These are phyloP conservation scores for Solanum clarkiae DNA, from an alignment of 257 asterid genomes.

Conservation along the genomic window DNA sequence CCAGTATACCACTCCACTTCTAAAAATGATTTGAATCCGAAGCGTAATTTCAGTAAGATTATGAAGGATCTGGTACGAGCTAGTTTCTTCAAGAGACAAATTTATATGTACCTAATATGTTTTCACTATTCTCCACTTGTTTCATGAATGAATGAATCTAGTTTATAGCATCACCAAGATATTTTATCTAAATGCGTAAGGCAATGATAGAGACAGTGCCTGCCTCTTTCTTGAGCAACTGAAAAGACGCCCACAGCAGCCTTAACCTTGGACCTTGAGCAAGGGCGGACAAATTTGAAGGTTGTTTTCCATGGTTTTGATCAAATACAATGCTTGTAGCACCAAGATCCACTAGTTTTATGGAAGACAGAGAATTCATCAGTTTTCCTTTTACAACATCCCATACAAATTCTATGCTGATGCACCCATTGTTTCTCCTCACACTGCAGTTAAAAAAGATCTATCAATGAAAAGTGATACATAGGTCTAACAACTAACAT, in stretches of 20 bases:
- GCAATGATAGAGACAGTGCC: conserved; percentile 26
- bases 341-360: conserved; percentile 21
- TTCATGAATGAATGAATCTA: not conserved
- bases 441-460: conserved; percentile 25
- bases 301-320: conserved; percentile 27
- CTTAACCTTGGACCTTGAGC: conserved; percentile 81
- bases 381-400: conserved; percentile 63
- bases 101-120: not conserved
- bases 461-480: not conserved
- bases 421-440: conserved; percentile 21
- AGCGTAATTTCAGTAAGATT: not conserved
- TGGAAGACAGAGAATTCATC: conserved; percentile 42
- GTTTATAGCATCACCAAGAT: not conserved
- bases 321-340: conserved; percentile 24
- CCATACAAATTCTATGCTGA: conserved; percentile 58
- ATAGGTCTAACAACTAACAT: not conserved
- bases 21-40: not conserved
- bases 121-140: not conserved
- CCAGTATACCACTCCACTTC: not conserved
- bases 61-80: not conserved
- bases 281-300: conserved; percentile 64
- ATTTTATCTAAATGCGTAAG: conserved; percentile 4
- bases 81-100: not conserved
- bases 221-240: conserved; percentile 87
- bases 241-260: conserved; percentile 71